These are phyloP conservation scores for Kentomonas sorsogonicus DNA, from an alignment of 208 protist genomes.

Conservation along the genomic window DNA sequence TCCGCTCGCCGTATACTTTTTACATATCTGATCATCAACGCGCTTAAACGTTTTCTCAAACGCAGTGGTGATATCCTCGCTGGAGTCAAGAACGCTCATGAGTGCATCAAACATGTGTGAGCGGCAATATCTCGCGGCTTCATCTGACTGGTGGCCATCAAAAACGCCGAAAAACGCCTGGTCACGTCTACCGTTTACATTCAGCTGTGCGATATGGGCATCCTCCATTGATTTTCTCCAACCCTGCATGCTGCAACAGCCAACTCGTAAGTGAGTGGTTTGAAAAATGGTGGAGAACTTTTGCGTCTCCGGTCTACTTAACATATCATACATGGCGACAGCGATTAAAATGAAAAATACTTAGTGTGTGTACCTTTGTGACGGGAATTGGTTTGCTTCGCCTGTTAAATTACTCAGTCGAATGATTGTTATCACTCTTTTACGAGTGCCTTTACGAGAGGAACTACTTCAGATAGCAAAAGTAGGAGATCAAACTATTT, in stretches of 20 bases:
- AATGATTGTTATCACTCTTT: too few species aligned
- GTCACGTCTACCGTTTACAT: slow-evolving; percentile 64
- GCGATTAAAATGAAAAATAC: too few species aligned
- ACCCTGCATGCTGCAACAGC: slow-evolving; percentile 89
- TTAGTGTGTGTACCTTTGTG: too few species aligned
- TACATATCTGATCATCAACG: slow-evolving; percentile 65
- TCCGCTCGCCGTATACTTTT: slow-evolving; percentile 65
- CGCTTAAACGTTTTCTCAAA: slow-evolving; percentile 66
- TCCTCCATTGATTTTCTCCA: slow-evolving; percentile 91
- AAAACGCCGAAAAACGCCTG: slow-evolving; percentile 87
- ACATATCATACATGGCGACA: slow-evolving; percentile 86
- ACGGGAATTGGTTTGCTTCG: too few species aligned
- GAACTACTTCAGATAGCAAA: too few species aligned
- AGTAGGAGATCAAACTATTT: too few species aligned
- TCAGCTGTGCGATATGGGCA: slow-evolving; percentile 77
- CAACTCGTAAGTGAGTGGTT: slow-evolving; percentile 75
- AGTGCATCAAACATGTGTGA: slow-evolving; percentile 74
- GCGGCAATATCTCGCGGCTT: slow-evolving; percentile 72
- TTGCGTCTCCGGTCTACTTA: slow-evolving; percentile 85
- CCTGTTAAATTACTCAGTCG: too few species aligned
- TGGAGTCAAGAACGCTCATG: slow-evolving; percentile 30
- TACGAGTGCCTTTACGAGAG: too few species aligned
- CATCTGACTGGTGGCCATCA: slow-evolving; percentile 84
- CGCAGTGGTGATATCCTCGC: slow-evolving; percentile 21
- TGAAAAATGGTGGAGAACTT: slow-evolving; percentile 88